Evolutionary conservation across 148 eudicot genomes (phyloP).

Genomic region (Rhododendron ovatum): DNA sequence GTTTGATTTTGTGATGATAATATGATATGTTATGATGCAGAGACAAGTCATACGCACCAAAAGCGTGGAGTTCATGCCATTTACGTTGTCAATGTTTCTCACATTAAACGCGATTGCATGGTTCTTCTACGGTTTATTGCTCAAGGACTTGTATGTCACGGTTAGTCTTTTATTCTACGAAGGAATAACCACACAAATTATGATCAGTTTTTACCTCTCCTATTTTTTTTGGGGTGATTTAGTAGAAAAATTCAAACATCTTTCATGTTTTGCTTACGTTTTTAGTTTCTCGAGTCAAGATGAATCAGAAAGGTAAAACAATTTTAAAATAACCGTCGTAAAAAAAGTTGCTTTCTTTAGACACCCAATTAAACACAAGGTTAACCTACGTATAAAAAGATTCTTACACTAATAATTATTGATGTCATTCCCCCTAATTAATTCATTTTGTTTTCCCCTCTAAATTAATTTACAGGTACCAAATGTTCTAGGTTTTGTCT

Average conservation of each 20-base stretch:
- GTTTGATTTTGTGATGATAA: background rate
- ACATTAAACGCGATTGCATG: slow-evolving; percentile 55
- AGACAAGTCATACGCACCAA: slow-evolving; percentile 63
- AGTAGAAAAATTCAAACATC: background rate
- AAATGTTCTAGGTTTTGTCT: slow-evolving; percentile 18
- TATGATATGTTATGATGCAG: slow-evolving; percentile 28
- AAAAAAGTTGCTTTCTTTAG: background rate
- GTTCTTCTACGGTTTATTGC: slow-evolving; percentile 68
- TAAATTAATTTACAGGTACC: slow-evolving; percentile 8
- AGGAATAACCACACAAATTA: background rate
- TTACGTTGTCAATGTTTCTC: slow-evolving; percentile 66
- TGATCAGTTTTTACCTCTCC: background rate
- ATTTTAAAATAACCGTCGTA: too few relatives aligned
- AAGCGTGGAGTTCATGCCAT: slow-evolving; percentile 87
- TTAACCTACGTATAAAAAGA: too few relatives aligned
- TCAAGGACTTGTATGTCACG: slow-evolving; percentile 45
- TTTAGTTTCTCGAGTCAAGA: background rate
- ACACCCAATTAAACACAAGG: background rate
- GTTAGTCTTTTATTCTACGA: slow-evolving; percentile 16
- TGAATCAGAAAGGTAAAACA: background rate
- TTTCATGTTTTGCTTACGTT: background rate
- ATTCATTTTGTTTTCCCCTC: background rate
- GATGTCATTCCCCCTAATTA: background rate
- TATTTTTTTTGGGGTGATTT: background rate
- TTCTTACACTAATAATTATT: background rate